Percentiles rank a stretch among this genome's conserved stretches.
Evolutionary conservation across 495 filamentous ascomycete species (phyloP).

Genomic region (Friedmanniomyces simplex): DNA sequence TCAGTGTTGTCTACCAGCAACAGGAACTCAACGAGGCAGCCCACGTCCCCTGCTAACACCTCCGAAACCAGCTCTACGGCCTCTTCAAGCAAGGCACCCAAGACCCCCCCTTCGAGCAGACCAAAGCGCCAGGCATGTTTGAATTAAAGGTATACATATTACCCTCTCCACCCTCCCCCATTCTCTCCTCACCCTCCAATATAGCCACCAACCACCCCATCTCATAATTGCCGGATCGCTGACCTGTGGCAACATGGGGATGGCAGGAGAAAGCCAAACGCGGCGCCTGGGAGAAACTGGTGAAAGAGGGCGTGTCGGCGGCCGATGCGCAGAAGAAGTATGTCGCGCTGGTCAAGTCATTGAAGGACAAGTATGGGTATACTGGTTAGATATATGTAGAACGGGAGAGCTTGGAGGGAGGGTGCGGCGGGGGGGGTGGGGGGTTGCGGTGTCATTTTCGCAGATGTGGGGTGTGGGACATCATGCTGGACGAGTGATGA

Average conservation of each 20-base stretch:
- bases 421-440: too few relatives aligned
- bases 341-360: conserved; percentile 53
- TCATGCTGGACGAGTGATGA: too few relatives aligned
- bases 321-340: conserved; percentile 65
- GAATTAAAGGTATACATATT: conserved; percentile 43
- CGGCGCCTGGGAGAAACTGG: conserved; percentile 57
- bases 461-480: too few relatives aligned
- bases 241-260: neutral
- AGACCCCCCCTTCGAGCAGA: conserved; percentile 35
- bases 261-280: conserved; percentile 67
- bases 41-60: conserved; percentile 6
- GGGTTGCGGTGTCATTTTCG: too few relatives aligned
- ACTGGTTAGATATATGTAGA: conserved; percentile 3
- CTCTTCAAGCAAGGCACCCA: conserved; percentile 48
- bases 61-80: conserved; percentile 40
- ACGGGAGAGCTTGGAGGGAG: too few relatives aligned
- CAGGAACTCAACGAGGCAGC: too few relatives aligned
- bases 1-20: too few relatives aligned
- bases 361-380: conserved; percentile 56
- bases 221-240: neutral
- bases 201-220: neutral
- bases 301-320: conserved; percentile 45
- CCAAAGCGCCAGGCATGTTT: conserved; percentile 41
- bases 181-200: too few relatives aligned
- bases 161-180: neutral